These are phyloP conservation scores for Colletotrichum camelliae DNA, from an alignment of 2,329 filamentous ascomycete species.

Conservation along the genomic window DNA sequence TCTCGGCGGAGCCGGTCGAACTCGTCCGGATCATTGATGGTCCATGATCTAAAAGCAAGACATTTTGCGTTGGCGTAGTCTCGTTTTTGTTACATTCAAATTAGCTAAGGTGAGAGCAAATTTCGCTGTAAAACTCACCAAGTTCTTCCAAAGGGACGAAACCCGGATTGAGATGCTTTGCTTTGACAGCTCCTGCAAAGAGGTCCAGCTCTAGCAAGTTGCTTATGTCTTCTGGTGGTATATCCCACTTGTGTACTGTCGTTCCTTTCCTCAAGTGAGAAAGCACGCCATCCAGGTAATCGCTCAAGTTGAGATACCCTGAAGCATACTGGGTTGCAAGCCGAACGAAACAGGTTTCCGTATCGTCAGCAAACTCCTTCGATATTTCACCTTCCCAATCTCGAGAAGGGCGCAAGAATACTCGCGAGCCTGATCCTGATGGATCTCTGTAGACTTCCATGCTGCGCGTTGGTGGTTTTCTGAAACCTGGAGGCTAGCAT, in stretches of 20 bases:
- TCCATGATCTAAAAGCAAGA: not conserved
- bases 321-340: not conserved
- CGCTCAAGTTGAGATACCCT: not conserved
- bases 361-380: not conserved
- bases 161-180: not conserved
- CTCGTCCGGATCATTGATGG: not conserved
- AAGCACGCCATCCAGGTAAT: conserved; percentile 1
- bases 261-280: not conserved
- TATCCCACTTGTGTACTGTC: not conserved
- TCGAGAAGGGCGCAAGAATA: no score
- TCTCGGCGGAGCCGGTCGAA: not conserved
- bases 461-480: no score
- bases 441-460: no score
- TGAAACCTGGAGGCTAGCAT: no score
- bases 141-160: not conserved
- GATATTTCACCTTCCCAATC: no score
- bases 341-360: not conserved
- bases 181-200: not conserved
- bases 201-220: not conserved
- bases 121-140: not conserved
- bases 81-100: not conserved
- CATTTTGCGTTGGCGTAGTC: not conserved
- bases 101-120: not conserved
- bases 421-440: no score
- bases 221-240: not conserved